These are phyloP conservation scores for Hyaloscypha hepaticicola DNA, from an alignment of 495 filamentous ascomycete species.

Conservation along the genomic window DNA sequence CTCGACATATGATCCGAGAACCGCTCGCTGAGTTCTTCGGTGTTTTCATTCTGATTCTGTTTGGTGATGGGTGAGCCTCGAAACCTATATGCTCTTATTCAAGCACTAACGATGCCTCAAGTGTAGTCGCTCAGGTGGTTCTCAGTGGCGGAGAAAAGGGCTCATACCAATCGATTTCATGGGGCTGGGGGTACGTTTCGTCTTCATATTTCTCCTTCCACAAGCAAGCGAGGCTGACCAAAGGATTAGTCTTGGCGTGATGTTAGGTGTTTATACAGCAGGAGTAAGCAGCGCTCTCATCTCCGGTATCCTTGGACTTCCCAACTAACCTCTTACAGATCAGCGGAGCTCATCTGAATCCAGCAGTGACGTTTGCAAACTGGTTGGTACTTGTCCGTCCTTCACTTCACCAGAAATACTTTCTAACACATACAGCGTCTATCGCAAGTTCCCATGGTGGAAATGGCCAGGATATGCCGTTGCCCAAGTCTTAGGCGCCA, in stretches of 20 bases:
- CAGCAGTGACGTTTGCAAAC: conserved; percentile 58
- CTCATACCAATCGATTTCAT: conserved; percentile 49
- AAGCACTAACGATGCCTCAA: conserved; percentile 45
- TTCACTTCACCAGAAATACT: not conserved
- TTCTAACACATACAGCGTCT: conserved; percentile 46
- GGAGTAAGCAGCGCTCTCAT: conserved; percentile 39
- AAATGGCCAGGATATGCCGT: conserved; percentile 54
- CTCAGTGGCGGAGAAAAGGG: conserved; percentile 29
- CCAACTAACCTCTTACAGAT: conserved; percentile 15
- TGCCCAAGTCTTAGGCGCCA: conserved; percentile 55
- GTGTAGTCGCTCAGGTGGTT: conserved; percentile 35
- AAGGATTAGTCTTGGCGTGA: conserved; percentile 47
- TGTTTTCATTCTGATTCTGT: conserved; percentile 60
- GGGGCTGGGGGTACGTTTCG: conserved; percentile 38
- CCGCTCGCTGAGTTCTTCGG: conserved; percentile 65
- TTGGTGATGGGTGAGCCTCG: conserved; percentile 52
- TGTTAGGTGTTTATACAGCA: conserved; percentile 65
- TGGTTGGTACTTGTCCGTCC: conserved; percentile 13
- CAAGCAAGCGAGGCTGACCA: not conserved
- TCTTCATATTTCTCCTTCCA: not conserved
- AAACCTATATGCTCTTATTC: not conserved
- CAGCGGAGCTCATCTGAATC: conserved; percentile 61
- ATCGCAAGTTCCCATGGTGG: conserved; percentile 61
- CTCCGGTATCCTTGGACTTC: not conserved
- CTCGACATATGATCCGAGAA: conserved; percentile 48